phyloP scores from a whole-genome alignment of 768 basidiomycete genomes.

The Vishniacozyma victoriae region DNA sequence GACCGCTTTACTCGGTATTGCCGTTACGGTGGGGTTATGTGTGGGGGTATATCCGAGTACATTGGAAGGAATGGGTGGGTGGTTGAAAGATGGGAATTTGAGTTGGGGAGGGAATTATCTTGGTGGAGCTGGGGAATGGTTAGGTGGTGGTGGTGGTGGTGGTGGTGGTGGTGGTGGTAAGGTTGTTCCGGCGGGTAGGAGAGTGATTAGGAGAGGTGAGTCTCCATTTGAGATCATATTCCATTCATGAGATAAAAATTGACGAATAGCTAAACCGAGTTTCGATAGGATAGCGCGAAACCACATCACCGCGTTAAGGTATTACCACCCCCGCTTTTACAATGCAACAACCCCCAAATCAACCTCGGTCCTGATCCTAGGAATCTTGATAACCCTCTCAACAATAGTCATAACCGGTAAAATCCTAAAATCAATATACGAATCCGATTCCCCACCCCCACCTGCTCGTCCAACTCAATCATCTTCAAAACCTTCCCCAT shows the following conservation, averaged over 20 bases:
- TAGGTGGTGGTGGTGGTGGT: not conserved
- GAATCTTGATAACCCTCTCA: constrained; percentile 5
- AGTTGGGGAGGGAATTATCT: not conserved
- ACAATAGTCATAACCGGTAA: constrained; percentile 16
- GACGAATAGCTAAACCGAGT: not conserved
- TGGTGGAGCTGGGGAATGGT: not conserved
- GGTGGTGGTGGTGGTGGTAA: not conserved
- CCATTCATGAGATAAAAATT: not conserved
- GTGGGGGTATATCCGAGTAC: constrained; percentile 28
- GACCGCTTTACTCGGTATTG: constrained; percentile 23
- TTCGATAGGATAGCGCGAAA: not conserved
- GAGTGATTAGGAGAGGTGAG: not conserved
- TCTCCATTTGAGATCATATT: not conserved
- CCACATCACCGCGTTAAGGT: not conserved
- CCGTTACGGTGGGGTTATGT: constrained; percentile 23
- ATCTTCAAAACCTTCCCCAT: not conserved
- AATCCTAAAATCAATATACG: constrained; percentile 22
- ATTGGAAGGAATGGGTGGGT: constrained; percentile 11
- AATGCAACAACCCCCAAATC: constrained; percentile 9
- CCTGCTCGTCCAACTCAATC: not conserved
- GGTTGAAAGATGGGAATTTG: constrained; percentile 13
- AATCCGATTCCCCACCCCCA: constrained; percentile 9
- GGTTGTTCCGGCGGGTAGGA: not conserved
- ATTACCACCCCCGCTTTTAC: constrained; percentile 6
- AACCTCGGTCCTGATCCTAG: constrained; percentile 9